A percentile compares a stretch with the other conserved stretches of the same genome.
These are phyloP conservation scores for Incumbomyces delicatus DNA, from an alignment of 2,329 filamentous ascomycete genomes.

Conservation along the genomic window DNA sequence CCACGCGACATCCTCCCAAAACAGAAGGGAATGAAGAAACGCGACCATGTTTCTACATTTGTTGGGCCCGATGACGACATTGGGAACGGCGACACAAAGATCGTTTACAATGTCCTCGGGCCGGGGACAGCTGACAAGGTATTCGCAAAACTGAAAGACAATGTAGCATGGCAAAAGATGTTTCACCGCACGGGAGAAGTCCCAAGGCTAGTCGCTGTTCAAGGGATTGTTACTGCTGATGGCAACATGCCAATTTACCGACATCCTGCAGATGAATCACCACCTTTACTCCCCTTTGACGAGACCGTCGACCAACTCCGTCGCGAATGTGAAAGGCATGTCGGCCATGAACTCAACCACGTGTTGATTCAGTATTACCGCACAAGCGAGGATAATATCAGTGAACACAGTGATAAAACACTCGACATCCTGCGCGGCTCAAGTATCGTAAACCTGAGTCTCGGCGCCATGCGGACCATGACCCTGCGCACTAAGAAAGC, in stretches of 20 bases:
- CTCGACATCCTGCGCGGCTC: slow-evolving; percentile 74
- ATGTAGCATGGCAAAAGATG: slow-evolving; percentile 87
- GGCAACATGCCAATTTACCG: slow-evolving; percentile 79
- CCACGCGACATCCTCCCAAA: neutral
- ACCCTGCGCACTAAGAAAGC: slow-evolving; percentile 70
- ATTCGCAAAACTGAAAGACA: slow-evolving; percentile 28
- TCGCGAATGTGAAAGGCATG: slow-evolving; percentile 55
- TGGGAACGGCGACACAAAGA: slow-evolving; percentile 70
- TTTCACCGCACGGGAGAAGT: slow-evolving; percentile 84
- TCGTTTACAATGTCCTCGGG: slow-evolving; percentile 62
- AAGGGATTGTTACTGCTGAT: slow-evolving; percentile 57
- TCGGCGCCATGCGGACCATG: slow-evolving; percentile 90
- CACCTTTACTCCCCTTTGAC: slow-evolving; percentile 67
- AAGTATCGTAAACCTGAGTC: slow-evolving; percentile 82
- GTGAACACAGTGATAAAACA: slow-evolving; percentile 94
- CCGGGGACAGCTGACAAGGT: slow-evolving; percentile 49
- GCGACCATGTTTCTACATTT: slow-evolving; percentile 1
- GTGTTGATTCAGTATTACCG: slow-evolving; percentile 89
- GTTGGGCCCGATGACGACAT: slow-evolving; percentile 44
- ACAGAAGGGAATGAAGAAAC: neutral
- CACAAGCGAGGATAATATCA: slow-evolving; percentile 81
- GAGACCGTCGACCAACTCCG: slow-evolving; percentile 61
- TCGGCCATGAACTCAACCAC: slow-evolving; percentile 81
- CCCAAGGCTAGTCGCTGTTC: slow-evolving; percentile 80
- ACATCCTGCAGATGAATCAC: slow-evolving; percentile 82